Conservation (phyloP, 2,329 filamentous ascomycete genomes). For the Fusarium sp. region DNA sequence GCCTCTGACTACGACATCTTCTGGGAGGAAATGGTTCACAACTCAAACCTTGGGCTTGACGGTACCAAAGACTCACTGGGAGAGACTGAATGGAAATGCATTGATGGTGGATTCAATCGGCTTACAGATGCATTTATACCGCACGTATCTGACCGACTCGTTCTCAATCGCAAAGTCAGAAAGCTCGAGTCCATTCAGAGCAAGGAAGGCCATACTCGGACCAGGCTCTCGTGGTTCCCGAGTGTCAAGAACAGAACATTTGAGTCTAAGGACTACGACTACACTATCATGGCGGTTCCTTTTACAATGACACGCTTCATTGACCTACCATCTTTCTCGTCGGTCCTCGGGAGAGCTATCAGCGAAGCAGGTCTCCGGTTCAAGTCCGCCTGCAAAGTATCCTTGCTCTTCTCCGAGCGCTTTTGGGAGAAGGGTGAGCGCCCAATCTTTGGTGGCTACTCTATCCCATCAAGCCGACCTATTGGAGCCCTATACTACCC, state of each 20-base stretch:
- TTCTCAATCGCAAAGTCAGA: slow-evolving; percentile 5
- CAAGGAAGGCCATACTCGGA: not conserved
- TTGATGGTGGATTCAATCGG: slow-evolving; percentile 26
- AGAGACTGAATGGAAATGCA: slow-evolving; percentile 31
- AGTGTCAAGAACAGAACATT: slow-evolving; percentile 62
- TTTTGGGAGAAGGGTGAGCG: slow-evolving; percentile 68
- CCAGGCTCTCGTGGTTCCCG: slow-evolving; percentile 53
- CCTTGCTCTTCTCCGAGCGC: slow-evolving; percentile 69
- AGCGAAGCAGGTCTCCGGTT: slow-evolving; percentile 26
- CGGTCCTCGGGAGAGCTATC: slow-evolving; percentile 15
- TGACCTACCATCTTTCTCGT: slow-evolving; percentile 62
- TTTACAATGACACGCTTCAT: slow-evolving; percentile 76
- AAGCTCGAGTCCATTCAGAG: not conserved
- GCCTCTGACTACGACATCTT: slow-evolving; percentile 28
- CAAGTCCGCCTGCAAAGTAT: slow-evolving; percentile 60
- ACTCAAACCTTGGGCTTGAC: slow-evolving; percentile 28
- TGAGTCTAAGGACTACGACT: slow-evolving; percentile 69
- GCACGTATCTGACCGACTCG: not conserved
- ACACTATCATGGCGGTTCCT: slow-evolving; percentile 75
- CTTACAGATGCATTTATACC: slow-evolving; percentile 10
- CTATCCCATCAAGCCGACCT: slow-evolving; percentile 69
- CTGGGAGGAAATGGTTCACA: slow-evolving; percentile 34
- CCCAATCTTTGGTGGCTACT: slow-evolving; percentile 76
- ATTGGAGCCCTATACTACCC: slow-evolving; percentile 77
- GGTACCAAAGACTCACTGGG: slow-evolving; percentile 12